Base-by-base conservation (phyloP, 2,329 filamentous ascomycete species). In the Erysiphe neolycopersici region DNA sequence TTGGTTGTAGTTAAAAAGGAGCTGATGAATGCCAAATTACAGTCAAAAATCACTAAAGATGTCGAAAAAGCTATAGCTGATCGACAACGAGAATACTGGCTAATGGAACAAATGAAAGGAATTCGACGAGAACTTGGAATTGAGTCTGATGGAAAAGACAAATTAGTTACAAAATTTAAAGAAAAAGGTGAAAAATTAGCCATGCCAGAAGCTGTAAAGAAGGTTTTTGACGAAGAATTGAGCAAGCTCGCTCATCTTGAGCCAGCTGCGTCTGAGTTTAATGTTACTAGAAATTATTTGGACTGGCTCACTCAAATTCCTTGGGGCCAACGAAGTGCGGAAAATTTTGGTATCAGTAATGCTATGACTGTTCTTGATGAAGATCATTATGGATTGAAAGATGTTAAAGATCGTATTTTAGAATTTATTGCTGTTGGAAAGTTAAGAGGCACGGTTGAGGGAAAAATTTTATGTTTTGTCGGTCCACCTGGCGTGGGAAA, bases 51-150 rank as follows among this genome's bases (percentile, higher is more conserved):
- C 46, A 83, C 80, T 46, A 94, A 94, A 62, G 89, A 98, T 56
- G 91, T 98, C 16, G 89, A 95, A 59, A 83, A 73, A 56, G 94
- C 93, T 62, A 95, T 98, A 44, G 85, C 85, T 53, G 95, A 98
- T 63, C 77, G 87, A 29, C 89, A 98, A 59, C 76, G 89, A 43
- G 89, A 98, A 58, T 98, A 95, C 63, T 95, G 84, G 81, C 65
- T 98, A 40, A 91, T 93, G 83, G 89, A 98, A 61, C 91, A 98
- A 60, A 93, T 98, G 85, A 95, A 95, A 65, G 89, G 85, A 22
- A 98, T 98, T 56, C 79, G 83, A 46, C 73, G 89, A 46, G 89
- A 98, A 61, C 72, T 98, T 41, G 89, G 91, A 18, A 82, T 98
- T 43, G 91, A 98, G 59, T 92, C 83, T 5, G 89, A 98, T 56